These are phyloP conservation scores for Acer yangbiense DNA, from an alignment of 345 rosid species.

Conservation along the genomic window DNA sequence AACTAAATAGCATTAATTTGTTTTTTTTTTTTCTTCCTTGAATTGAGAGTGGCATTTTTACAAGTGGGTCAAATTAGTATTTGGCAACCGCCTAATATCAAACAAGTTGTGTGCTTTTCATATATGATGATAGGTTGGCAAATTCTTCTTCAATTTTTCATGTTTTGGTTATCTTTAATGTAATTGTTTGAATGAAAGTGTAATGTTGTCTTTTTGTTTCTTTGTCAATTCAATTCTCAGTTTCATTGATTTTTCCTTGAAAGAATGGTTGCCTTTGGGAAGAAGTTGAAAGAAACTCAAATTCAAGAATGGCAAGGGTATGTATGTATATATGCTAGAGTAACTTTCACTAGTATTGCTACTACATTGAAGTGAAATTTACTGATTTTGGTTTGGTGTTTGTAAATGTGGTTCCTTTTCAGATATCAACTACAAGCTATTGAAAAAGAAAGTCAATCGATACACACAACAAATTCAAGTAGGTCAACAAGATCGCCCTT, in stretches of 20 bases:
- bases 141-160: not conserved
- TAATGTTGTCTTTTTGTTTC: not conserved
- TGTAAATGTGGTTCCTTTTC: slow-evolving; percentile 3
- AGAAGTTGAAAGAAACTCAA: slow-evolving; percentile 46
- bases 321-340: too few relatives aligned
- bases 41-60: not conserved
- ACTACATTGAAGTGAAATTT: not conserved
- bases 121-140: not conserved
- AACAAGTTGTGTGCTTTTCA: not conserved
- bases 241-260: slow-evolving; percentile 12
- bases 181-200: not conserved
- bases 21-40: too few relatives aligned
- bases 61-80: not conserved
- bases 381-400: not conserved
- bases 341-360: not conserved
- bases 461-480: slow-evolving; percentile 39
- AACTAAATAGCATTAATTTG: not conserved
- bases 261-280: slow-evolving; percentile 57
- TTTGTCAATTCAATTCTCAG: not conserved
- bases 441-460: slow-evolving; percentile 57
- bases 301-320: slow-evolving; percentile 60
- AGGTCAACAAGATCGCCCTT: slow-evolving; percentile 33
- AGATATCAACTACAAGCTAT: slow-evolving; percentile 50
- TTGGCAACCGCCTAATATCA: not conserved
- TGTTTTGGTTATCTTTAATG: not conserved